Base-by-base conservation (phyloP, 2,329 filamentous ascomycete genomes). In the Colletotrichum costaricense region DNA sequence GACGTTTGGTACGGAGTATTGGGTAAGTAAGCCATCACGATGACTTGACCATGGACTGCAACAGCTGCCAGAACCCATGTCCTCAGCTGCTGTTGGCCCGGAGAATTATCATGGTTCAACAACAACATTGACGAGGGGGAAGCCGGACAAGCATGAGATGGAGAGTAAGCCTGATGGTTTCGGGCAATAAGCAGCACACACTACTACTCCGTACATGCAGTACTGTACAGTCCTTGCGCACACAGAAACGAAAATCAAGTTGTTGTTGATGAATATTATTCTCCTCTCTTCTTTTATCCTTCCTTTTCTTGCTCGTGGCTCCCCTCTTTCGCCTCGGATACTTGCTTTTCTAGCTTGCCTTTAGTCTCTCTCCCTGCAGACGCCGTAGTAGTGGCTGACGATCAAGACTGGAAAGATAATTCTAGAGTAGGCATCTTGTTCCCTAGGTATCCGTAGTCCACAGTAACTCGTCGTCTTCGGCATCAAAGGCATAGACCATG, bases 61-160 rank as follows among this genome's bases (percentile, higher is more conserved):
- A 38, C 14, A 12, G 66, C 26, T 62, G 60, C 55, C 52, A 54
- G 14, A 28, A 71, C 67, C 71, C 71, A 66, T 73, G 71, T 14
- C 65, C 60, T 60, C 62, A 66, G 71, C 67, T 62, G 49, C 46
- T 70, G 71, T 73, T 73, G 71, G 71, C 71, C 71, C 55, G 71
- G 67, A 67, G 67, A 73, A 66, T 52, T n/a, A 38, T 24, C 33
- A 38, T 56, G 52, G 16, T 59, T 56, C 58, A 46, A 69, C 58
- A 69, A 73, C 67, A 70, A 73, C 60, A 66, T 26, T 33, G 22
- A 26, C 19, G 26, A 38, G 16, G 26, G 9, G n/a, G 24, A 12
- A 24, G 24, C 28, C 33, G n/a, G 14, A 28, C 19, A 26, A 11
- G 4, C 33, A 24, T 11, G 35, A n/a, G 8, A 12, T 24, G 33